These are phyloP conservation scores for Urostyla sp. DNA, from an alignment of 73 alveolate genomes.

Conservation along the genomic window DNA sequence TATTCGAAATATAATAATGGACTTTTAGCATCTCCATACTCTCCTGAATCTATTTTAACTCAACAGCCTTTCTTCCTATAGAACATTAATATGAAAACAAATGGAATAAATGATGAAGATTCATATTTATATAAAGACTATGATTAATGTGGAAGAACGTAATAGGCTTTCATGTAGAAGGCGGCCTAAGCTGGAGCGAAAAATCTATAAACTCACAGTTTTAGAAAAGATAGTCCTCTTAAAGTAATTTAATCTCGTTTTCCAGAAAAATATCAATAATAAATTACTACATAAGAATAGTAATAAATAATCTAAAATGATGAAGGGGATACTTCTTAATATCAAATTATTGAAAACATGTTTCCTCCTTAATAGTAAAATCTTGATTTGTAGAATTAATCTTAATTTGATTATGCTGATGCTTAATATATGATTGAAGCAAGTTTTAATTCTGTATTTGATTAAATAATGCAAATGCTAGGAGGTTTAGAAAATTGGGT, in stretches of 20 bases:
- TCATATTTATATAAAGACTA: slow-evolving; percentile 38
- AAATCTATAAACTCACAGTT: slow-evolving; percentile 32
- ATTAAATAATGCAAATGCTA: not conserved
- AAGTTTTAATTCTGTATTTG: slow-evolving; percentile 35
- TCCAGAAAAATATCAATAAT: slow-evolving; percentile 33
- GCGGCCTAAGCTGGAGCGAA: slow-evolving; percentile 53
- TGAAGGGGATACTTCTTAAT: not conserved
- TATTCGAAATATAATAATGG: too few relatives aligned
- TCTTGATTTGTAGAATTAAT: not conserved
- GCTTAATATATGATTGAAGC: slow-evolving; percentile 39
- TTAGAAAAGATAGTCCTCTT: slow-evolving; percentile 45
- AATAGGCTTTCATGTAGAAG: slow-evolving; percentile 23
- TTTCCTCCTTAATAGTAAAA: not conserved
- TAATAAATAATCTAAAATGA: not conserved
- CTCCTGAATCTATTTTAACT: slow-evolving; percentile 41
- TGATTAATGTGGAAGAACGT: slow-evolving; percentile 58
- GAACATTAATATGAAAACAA: not conserved
- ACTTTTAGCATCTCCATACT: slow-evolving; percentile 39
- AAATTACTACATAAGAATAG: not conserved
- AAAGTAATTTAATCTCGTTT: slow-evolving; percentile 35
- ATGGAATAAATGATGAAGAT: slow-evolving; percentile 29
- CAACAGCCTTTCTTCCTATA: slow-evolving; percentile 1
- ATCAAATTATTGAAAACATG: slow-evolving; percentile 10
- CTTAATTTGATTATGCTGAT: not conserved
- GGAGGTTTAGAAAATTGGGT: slow-evolving; percentile 17